These are phyloP conservation scores for Mycena rebaudengoi DNA, from an alignment of 768 basidiomycete species.

Conservation along the genomic window DNA sequence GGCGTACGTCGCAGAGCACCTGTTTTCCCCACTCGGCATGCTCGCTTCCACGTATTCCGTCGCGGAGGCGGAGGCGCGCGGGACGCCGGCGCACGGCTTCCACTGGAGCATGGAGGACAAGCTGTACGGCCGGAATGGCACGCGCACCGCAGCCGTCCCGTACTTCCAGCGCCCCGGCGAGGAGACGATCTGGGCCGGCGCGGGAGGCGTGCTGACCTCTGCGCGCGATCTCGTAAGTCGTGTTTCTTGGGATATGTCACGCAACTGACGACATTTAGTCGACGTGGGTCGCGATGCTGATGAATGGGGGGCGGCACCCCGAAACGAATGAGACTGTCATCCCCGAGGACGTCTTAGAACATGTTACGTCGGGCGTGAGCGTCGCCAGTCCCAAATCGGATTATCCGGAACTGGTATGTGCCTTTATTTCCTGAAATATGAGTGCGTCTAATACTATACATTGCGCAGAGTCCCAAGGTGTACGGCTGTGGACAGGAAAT, in stretches of 20 bases:
- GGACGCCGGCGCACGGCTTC: slow-evolving; percentile 47
- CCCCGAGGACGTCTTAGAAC: slow-evolving; percentile 45
- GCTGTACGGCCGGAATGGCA: slow-evolving; percentile 40
- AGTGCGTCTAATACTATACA: not conserved
- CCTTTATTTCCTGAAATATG: not conserved
- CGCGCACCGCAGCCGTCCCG: slow-evolving; percentile 43
- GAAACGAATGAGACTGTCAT: slow-evolving; percentile 46
- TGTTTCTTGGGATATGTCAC: not conserved
- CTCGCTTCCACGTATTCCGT: slow-evolving; percentile 49
- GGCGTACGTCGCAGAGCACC: slow-evolving; percentile 46
- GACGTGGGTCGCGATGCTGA: slow-evolving; percentile 50
- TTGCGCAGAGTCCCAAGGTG: slow-evolving; percentile 43
- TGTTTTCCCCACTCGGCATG: slow-evolving; percentile 51
- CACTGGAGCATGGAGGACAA: slow-evolving; percentile 43
- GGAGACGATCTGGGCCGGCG: slow-evolving; percentile 50
- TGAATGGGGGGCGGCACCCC: slow-evolving; percentile 50
- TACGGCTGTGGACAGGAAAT: slow-evolving; percentile 51
- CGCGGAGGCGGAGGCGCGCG: slow-evolving; percentile 42
- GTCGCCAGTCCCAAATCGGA: slow-evolving; percentile 43
- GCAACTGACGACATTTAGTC: slow-evolving; percentile 18
- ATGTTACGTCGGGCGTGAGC: slow-evolving; percentile 44
- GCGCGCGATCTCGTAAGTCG: slow-evolving; percentile 49
- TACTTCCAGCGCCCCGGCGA: slow-evolving; percentile 51
- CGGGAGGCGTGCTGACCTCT: slow-evolving; percentile 50
- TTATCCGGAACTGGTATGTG: slow-evolving; percentile 46